Base-by-base conservation (phyloP, 2,329 filamentous ascomycete genomes). In the Penicillium decumbens region DNA sequence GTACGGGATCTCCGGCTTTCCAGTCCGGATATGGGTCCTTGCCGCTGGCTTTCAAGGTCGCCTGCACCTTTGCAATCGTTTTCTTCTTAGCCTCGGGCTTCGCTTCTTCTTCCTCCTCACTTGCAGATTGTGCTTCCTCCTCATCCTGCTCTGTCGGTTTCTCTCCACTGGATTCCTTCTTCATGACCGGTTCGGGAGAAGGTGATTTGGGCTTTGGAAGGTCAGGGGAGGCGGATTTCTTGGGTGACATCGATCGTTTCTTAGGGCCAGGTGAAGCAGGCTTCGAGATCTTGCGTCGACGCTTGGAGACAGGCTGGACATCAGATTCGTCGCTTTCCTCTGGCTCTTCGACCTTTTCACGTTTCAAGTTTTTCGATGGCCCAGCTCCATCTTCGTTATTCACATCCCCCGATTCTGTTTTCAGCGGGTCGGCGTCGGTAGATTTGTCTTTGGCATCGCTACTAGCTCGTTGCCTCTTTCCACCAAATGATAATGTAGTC, bases 21-120 rank as follows among this genome's bases (percentile, higher is more conserved):
- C 93, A 98, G 70, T 98, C 92, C 0, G 91, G 91, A 70, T 92
- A 97, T n/a, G 87, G 84, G 62, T 95, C 87, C 57, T 89, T 87
- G 33, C 72, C 76, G 44, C 79, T 81, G 15, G 80, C 75, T 64
- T 84, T 84, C 50, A 95, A 74, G 41, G 85, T 87, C 7, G 82
- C 82, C 67, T 95, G 90, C 9, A 92, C 81, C 68, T 89, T 88
- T 68, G 92, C 82, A 39, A 88, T 83, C 41, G 83, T 84, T 70
- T 95, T 91, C 37, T 82, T 84, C 43, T 83, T 82, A 41, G 84
- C 70, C 57, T 85, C 83, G 1, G 89, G 83, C 64, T 88, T 88
- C 61, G 87, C 78, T 12, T 81, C 77, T 41, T 79, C 77, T 7
- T 80, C 78, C 20, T 79, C 75, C 20, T 76, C 75, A n/a, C 75